Percentiles rank a stretch among this genome's conserved stretches.
Conservation (phyloP, 805 yeast genomes). For the Phaffomyces opuntiae region DNA sequence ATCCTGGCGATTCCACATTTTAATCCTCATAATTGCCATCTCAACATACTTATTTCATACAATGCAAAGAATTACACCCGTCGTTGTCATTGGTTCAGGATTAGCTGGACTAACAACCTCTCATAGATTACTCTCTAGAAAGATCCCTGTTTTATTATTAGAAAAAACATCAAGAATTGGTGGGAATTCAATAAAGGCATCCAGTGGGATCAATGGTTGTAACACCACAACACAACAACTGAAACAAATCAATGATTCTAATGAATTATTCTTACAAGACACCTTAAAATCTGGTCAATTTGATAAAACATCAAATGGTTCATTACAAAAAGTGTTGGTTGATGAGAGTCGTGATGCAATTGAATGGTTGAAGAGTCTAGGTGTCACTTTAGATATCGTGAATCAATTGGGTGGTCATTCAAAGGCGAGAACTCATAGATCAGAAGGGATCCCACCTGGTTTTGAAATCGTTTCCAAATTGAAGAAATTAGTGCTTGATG, state of each 20-base stretch:
- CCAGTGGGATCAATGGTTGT: conserved; percentile 68
- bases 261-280: conserved; percentile 54
- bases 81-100: conserved; percentile 74
- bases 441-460: conserved; percentile 55
- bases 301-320: conserved; percentile 48
- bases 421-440: conserved; percentile 74
- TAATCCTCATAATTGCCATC: neutral
- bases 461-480: conserved; percentile 46
- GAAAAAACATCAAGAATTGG: conserved; percentile 46
- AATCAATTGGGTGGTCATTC: conserved; percentile 83
- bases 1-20: neutral
- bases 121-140: conserved; percentile 35
- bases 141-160: conserved; percentile 36
- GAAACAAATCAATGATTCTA: conserved; percentile 45
- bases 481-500: conserved; percentile 29
- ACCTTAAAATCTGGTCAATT: conserved; percentile 57
- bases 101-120: conserved; percentile 73
- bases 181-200: conserved; percentile 56
- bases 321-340: too few species aligned
- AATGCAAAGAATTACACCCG: conserved; percentile 14
- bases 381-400: conserved; percentile 56
- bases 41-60: neutral
- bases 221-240: conserved; percentile 50
- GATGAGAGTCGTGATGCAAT: conserved; percentile 51
- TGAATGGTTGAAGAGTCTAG: conserved; percentile 64